A percentile compares a stretch with the other conserved stretches of the same genome.
Conservation (phyloP, 2,329 filamentous ascomycete genomes). For the Alternaria sp. region DNA sequence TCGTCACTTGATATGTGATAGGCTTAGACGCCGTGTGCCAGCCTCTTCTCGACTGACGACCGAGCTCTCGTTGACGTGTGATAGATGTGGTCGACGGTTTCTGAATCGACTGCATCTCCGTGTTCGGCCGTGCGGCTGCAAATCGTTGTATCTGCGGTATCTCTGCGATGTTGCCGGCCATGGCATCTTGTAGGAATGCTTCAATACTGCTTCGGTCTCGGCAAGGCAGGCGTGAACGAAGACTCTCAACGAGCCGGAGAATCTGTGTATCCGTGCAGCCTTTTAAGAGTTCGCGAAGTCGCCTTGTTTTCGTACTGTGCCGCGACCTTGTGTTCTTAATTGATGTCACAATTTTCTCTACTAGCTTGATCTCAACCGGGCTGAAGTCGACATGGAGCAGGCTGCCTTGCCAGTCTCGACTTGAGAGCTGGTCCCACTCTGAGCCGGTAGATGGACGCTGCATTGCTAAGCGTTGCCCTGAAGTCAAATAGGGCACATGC, state of each 20-base stretch:
- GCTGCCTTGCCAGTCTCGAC: constrained; percentile 40
- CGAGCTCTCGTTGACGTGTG: constrained; percentile 46
- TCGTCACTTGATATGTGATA: constrained; percentile 36
- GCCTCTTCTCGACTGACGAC: constrained; percentile 36
- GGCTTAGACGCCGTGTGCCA: constrained; percentile 34
- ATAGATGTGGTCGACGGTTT: constrained; percentile 30
- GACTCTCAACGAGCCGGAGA: constrained; percentile 23
- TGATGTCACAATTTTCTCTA: constrained; percentile 26
- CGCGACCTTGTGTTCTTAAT: constrained; percentile 11
- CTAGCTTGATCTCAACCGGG: constrained; percentile 32
- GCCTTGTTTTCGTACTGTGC: constrained; percentile 28
- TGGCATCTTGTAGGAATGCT: constrained; percentile 44
- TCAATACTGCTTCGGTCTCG: constrained; percentile 34
- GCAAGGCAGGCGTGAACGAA: constrained; percentile 24
- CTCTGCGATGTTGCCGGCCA: constrained; percentile 28
- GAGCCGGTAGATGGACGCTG: constrained; percentile 17
- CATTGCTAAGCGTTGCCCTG: constrained; percentile 29
- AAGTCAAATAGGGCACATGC: constrained; percentile 40
- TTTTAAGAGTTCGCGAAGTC: constrained; percentile 32
- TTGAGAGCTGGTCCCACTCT: constrained; percentile 36
- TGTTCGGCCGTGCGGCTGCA: constrained; percentile 28
- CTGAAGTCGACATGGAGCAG: constrained; percentile 48
- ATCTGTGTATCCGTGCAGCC: constrained; percentile 34
- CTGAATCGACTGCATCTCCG: constrained; percentile 22
- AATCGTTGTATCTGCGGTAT: constrained; percentile 38